phyloP scores from a whole-genome alignment of 2,329 filamentous ascomycete species.

The Phoma sp. region DNA sequence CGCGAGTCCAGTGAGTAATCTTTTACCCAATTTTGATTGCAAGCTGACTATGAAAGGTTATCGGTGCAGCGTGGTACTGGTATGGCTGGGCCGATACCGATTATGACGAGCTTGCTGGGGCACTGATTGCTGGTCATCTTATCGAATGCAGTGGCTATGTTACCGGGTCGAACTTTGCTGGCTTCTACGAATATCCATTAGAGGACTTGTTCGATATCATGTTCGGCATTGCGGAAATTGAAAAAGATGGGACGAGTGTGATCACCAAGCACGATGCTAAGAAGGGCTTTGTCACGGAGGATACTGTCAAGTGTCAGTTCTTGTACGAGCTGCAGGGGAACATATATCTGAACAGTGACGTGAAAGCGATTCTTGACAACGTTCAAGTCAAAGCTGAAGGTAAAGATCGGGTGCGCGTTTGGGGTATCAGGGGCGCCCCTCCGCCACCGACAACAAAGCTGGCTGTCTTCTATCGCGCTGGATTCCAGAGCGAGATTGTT shows the following conservation, averaged over 20 bases:
- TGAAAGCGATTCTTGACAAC: constrained; percentile 48
- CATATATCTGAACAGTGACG: constrained; percentile 54
- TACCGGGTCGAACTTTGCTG: constrained; percentile 62
- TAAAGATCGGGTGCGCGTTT: constrained; percentile 47
- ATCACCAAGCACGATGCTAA: constrained; percentile 57
- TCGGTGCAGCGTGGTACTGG: constrained; percentile 64
- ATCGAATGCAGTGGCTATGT: constrained; percentile 58
- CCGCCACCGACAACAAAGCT: constrained; percentile 52
- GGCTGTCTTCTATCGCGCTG: constrained; percentile 47
- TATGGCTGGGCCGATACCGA: constrained; percentile 58
- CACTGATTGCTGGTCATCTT: constrained; percentile 52
- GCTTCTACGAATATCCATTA: constrained; percentile 54
- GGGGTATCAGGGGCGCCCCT: constrained; percentile 48
- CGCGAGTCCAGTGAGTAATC: constrained; percentile 36
- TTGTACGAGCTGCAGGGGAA: constrained; percentile 57
- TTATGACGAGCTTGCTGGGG: constrained; percentile 56
- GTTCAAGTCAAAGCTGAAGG: constrained; percentile 42
- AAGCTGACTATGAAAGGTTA: constrained; percentile 46
- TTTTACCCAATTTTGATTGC: too few relatives aligned
- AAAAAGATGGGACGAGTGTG: constrained; percentile 52
- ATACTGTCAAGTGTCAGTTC: constrained; percentile 49
- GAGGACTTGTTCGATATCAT: constrained; percentile 53
- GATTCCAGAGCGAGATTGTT: constrained; percentile 49
- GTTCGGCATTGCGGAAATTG: constrained; percentile 59
- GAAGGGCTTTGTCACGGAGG: constrained; percentile 46